Evolutionary conservation across 2,329 filamentous ascomycete genomes (phyloP), one percentile per base, ranked within the genome.

Genomic region (Tolypocladium inflatum): DNA sequence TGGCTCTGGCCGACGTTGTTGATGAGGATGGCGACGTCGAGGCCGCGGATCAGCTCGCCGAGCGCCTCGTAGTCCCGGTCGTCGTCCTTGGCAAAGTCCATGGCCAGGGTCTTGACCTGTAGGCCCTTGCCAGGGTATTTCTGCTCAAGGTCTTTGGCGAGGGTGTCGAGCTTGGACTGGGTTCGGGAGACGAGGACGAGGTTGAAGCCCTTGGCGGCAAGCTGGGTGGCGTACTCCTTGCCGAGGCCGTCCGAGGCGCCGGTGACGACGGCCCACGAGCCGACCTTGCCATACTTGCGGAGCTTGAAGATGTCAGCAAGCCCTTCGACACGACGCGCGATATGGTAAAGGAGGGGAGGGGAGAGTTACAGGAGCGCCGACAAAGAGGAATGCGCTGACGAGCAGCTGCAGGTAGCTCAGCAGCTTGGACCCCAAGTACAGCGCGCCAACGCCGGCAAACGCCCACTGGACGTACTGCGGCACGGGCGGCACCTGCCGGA

Each of bases 1-100:
- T 99, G 94, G 74, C 89, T 95, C 73, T 91, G 87, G 63, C 94
- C 94, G 57, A 99, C 94, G 68, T 99, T 99, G 82, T 99, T 99
- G 79, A 99, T 82, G 62, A 99, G 78, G 61, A 99, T 88, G 51
- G 87, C 87, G 33, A 99, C 78, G 64, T 97, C 92, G 43, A 96
- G 82, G 9, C 81, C 87, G 23, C 84, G 74, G 55, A 96, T 76
- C 30, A 90, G 73, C 62, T 83, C 77, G 63, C 84, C 82, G 54
- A 99, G 80, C 53, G 82, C 81, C 58, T 84, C 82, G 77, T 94
- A 97, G 75, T 97, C 92, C 57, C 79, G 78, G 62, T 94, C 86
- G 63, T 86, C 79, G 73, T 96, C 88, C 68, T 84, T 78, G 9
- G 90, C 80, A 73, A 94, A 99, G 77, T 99, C 94, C 90, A 99